Evolutionary conservation across 2,329 filamentous ascomycete genomes (phyloP).

Genomic region (Ceratocystis papillata): DNA sequence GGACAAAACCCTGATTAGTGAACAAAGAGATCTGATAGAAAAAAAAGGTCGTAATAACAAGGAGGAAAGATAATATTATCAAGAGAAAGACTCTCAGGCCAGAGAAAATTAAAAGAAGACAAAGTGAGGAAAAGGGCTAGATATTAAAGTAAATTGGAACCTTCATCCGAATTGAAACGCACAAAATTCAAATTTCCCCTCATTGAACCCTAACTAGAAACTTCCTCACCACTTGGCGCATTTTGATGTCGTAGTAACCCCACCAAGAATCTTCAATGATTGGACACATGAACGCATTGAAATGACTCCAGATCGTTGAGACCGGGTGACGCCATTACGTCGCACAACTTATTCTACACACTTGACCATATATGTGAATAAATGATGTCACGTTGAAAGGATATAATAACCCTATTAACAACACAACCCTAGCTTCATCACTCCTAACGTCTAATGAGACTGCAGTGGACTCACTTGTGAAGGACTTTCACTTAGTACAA

Average conservation of each 20-base stretch:
- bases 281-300: background rate
- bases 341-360: background rate
- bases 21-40: background rate
- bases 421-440: background rate
- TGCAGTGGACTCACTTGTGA: background rate
- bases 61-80: background rate
- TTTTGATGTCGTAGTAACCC: background rate
- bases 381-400: background rate
- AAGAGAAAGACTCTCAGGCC: background rate
- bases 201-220: slow-evolving; percentile 8
- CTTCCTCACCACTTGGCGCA: background rate
- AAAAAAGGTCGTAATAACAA: background rate
- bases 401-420: background rate
- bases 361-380: background rate
- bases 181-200: slow-evolving; percentile 1
- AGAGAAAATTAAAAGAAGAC: background rate
- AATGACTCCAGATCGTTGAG: background rate
- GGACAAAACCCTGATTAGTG: background rate
- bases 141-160: background rate
- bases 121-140: background rate
- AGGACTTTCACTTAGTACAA: background rate
- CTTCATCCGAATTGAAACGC: background rate
- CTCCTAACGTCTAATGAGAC: background rate
- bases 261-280: background rate
- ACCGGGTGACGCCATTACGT: background rate